Evolutionary conservation across 106 monocot species (phyloP), one percentile per base, ranked within the genome.

Genomic region (Dendrobium catenatum): DNA sequence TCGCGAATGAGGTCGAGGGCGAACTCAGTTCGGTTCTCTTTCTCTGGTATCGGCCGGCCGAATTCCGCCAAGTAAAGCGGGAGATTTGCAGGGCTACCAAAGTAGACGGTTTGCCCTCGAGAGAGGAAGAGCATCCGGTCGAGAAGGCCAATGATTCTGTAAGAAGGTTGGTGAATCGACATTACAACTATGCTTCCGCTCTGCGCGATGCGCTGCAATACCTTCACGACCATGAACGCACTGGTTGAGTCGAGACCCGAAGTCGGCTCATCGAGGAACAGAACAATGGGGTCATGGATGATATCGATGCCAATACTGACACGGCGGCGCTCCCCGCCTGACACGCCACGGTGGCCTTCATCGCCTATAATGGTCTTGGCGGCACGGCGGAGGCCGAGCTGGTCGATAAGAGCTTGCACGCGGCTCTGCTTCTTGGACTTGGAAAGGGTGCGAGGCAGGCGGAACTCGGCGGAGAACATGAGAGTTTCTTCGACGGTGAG

Each of bases 251-350:
- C 96, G 20, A 96, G 87, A 55, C 96, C 96, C 72, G 96, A 96
- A 26, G 96, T 96, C 18, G 96, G 96, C 82, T 97, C 96, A 79
- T 97, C 96, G 31, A 97, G 90, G 85, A 97, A 97, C 51, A 93
- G 86, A 6, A 97, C 33, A 42, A 97, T 94, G 13, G 96, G 96
- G 81, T 97, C 94, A 81, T 97, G 96, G 82, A 97, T 86, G 80
- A 97, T 94, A 82, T 97, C 94, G 17, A 86, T 89, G 44, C 96
- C 96, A 47, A 97, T 97, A 40, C 94, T 94, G 1, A 97, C 96
- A 2, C 94, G 54, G 55, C 94, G 75, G 24, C 94, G 82, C 84
- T 97, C 94, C 1, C 94, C 94, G 6, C 96, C 96, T 4, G 94
- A 94, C 5, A 97, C 94, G 2, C 93, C 93, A 68, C 93, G 88